Conservation (phyloP, 805 yeast species). For the Kuraishia cidri region DNA sequence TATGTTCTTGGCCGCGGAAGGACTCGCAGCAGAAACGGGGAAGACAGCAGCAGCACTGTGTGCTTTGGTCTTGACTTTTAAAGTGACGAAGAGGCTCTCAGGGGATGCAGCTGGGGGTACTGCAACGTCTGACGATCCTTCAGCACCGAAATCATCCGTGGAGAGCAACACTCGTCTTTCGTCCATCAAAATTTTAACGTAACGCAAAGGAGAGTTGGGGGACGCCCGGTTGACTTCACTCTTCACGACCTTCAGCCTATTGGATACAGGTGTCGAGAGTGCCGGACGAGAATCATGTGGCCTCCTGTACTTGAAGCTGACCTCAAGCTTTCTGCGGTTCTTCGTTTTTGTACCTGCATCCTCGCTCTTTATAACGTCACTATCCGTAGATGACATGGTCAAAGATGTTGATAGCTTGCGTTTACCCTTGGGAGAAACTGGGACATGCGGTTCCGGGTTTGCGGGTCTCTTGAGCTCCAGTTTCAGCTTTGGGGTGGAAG, state of each 20-base stretch:
- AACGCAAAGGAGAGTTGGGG: slow-evolving; percentile 1
- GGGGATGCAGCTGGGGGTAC: too few species aligned
- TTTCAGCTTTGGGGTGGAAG: not conserved
- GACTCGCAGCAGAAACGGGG: too few species aligned
- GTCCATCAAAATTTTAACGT: slow-evolving; percentile 1
- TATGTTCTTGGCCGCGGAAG: too few species aligned
- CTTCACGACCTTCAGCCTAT: not conserved
- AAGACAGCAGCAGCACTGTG: too few species aligned
- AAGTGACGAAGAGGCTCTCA: too few species aligned
- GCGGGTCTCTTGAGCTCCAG: not conserved
- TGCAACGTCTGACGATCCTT: too few species aligned
- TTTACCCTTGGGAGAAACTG: not conserved
- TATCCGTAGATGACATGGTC: not conserved
- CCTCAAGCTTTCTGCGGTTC: not conserved
- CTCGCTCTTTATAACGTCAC: not conserved
- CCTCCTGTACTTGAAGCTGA: slow-evolving; percentile 1
- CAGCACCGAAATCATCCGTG: not conserved
- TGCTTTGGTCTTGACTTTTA: too few species aligned
- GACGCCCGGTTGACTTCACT: not conserved
- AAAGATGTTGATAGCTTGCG: not conserved
- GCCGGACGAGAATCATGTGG: not conserved
- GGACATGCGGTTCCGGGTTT: not conserved
- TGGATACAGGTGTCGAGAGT: not conserved
- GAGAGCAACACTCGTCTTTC: not conserved
- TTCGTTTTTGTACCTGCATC: not conserved